A percentile compares a stretch with the other conserved stretches of the same genome.
phyloP scores from a whole-genome alignment of 2,329 filamentous ascomycete genomes.

The Sporothrix humicola region DNA sequence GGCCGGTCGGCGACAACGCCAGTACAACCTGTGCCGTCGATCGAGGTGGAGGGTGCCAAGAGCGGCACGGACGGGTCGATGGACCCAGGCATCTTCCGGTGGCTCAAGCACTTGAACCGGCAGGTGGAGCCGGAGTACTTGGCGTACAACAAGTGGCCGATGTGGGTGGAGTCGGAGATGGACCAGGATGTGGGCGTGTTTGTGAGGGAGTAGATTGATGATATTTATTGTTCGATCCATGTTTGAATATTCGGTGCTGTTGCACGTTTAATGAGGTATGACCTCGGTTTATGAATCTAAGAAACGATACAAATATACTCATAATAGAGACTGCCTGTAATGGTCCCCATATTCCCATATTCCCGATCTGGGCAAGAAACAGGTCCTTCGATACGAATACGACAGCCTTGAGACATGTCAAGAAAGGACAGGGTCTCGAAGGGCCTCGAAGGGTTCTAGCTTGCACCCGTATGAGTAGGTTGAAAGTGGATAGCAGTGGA shows the following conservation, averaged over 20 bases:
- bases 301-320: too few relatives aligned
- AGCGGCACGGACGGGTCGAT: slow-evolving; percentile 38
- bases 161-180: slow-evolving; percentile 60
- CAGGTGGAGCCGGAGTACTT: slow-evolving; percentile 53
- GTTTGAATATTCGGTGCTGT: not conserved
- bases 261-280: not conserved
- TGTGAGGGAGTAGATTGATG: slow-evolving; percentile 42
- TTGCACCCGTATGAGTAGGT: not conserved
- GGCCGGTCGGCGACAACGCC: not conserved
- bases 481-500: not conserved
- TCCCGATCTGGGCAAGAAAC: too few relatives aligned
- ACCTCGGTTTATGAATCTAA: too few relatives aligned
- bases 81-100: slow-evolving; percentile 55
- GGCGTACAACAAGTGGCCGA: slow-evolving; percentile 58
- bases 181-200: slow-evolving; percentile 55
- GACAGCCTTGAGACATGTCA: too few relatives aligned
- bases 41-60: slow-evolving; percentile 39
- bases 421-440: not conserved
- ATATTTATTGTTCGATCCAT: not conserved
- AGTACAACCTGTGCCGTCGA: not conserved
- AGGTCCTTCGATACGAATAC: too few relatives aligned
- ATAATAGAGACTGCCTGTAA: too few relatives aligned
- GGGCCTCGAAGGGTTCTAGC: not conserved
- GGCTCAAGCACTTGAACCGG: slow-evolving; percentile 58
- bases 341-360: too few relatives aligned